Base-by-base conservation (phyloP, 2,329 filamentous ascomycete species). In the Cladosporium sp. region DNA sequence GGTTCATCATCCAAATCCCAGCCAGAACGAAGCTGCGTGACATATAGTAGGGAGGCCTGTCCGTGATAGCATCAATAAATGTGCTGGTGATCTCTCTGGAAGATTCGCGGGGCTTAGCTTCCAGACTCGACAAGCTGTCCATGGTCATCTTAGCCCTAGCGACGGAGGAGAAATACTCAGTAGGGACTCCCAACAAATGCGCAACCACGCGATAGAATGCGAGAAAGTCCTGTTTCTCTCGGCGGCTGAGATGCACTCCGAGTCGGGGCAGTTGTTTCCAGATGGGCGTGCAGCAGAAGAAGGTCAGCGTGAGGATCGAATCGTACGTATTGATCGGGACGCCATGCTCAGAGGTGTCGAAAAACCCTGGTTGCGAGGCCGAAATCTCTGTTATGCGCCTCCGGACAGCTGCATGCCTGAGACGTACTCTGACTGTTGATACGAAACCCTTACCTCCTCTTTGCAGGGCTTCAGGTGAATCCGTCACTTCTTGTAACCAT, bases 281-380 rank as follows among this genome's bases (percentile, higher is more conserved):
- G 41, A 43, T 43, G 7, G 41, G 41, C 9, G 27, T 43, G 27
- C 41, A 43, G 8, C 41, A 30, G 29, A 43, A 43, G n/a, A 30
- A 32, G n/a, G 40, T 19, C n/a, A 43, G 13, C 9, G 41, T 32
- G 9, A 32, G 41, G 12, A 43, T 43, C 7, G 41, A 43, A 19
- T 43, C 41, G 17, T 17, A 20, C 8, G 41, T 43, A 27, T 43
- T 43, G 27, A 43, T 43, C 15, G 24, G 41, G 15, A 43, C 18
- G 27, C 34, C 41, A 20, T 43, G 29, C 27, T 19, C 11, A 12
- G 27, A 11, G 15, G 15, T 30, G 41, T 43, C 29, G 15, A 43
- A 32, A 19, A 32, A 43, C 7, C 11, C 41, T 18, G 29, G 13
- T 18, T 32, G 27, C 27, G 41, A 43, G n/a, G 27, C 18, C 13